Base-by-base conservation (phyloP, 306 rosid species). In the Lathyrus sativus region DNA sequence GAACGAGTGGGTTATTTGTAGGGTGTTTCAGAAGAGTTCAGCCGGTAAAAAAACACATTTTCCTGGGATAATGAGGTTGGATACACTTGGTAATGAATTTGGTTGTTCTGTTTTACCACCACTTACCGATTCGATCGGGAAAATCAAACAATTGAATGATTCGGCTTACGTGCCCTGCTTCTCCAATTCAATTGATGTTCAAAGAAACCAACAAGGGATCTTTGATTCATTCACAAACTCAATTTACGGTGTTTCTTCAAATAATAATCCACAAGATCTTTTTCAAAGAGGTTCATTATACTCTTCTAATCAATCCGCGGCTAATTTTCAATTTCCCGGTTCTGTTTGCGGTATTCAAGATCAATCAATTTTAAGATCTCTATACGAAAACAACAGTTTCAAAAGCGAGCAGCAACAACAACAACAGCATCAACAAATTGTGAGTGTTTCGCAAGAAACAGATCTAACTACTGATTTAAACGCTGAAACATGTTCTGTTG, bases 141-240 rank as follows among this genome's bases (percentile, higher is more conserved):
- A 83, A 13, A 66, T 78, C 41, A 89, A 82, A 63, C 68, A 79
- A 1, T 39, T 63, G 13, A 51, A 35, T 11, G 89, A 82, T 61
- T 78, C 87, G 50, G 67, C 68, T 71, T 80, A 90, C 99, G 99
- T 95, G 99, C 88, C 99, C 99, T 95, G 99, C 99, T 95, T 95
- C 99, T 95, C 99, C 99, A 88, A 78, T 80, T 76, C 82, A 71
- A 65, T 83, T 63, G 81, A 83, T 79, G 76, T 79, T 78, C 89
- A 67, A 45, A 81, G 86, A 78, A 84, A 84, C 83, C 95, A 74
- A 61, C 84, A 68, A 61, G 83, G 65, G 42, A 55, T 83, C 72
- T 69, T 69, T 59, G 86, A 82, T 74, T 77, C 85, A 70, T 76
- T 79, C 85, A 70, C 62, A 53, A 60, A 60, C 45, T 51, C 82